phyloP scores from a whole-genome alignment of 202 grass and related monocot species.

The Schoenoplectus tabernaemontani region DNA sequence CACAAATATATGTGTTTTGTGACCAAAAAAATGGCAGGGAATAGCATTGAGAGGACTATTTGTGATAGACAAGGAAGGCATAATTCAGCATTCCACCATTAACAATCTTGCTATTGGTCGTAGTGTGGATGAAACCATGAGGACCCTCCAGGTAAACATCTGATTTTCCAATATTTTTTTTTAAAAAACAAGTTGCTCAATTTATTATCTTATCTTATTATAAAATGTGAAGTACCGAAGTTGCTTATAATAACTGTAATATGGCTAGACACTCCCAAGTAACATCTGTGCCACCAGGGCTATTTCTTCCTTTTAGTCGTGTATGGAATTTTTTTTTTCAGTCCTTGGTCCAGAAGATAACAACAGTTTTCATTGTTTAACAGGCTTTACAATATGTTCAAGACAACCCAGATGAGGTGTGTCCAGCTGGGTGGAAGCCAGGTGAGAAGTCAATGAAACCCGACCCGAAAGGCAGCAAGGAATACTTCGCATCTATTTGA shows the following conservation, averaged over 20 bases:
- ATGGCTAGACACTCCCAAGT: too few species aligned
- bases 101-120: constrained; percentile 43
- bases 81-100: constrained; percentile 45
- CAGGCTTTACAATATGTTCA: constrained; percentile 63
- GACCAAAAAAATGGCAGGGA: constrained; percentile 23
- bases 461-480: constrained; percentile 85
- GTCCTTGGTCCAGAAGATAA: background rate
- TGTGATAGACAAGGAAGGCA: constrained; percentile 43
- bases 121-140: constrained; percentile 44
- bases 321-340: background rate
- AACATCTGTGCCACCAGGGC: too few species aligned
- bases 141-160: constrained; percentile 41
- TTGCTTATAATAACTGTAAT: background rate
- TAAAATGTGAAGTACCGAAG: background rate
- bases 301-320: background rate
- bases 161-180: background rate
- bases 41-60: constrained; percentile 42
- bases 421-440: constrained; percentile 49
- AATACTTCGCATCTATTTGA: constrained; percentile 27
- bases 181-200: background rate
- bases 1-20: background rate
- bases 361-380: constrained; percentile 7
- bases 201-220: background rate
- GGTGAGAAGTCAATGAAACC: constrained; percentile 81
- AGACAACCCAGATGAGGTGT: constrained; percentile 52